Base-by-base conservation (phyloP, 1,284 basidiomycete species). In the Grifola frondosa region DNA sequence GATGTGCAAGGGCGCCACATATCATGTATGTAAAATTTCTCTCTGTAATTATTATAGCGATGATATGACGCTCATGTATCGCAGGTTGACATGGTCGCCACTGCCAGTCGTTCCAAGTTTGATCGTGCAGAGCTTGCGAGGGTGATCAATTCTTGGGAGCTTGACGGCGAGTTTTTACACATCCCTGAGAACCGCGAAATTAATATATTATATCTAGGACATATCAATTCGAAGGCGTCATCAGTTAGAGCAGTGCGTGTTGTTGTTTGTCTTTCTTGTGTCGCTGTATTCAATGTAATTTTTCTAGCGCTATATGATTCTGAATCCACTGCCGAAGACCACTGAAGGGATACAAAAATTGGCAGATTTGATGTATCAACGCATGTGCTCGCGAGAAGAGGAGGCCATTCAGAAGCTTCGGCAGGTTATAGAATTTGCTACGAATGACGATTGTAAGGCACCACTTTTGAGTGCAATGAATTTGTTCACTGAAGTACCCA, bases 381-480 rank as follows among this genome's bases (percentile, higher is more conserved):
- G 64, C n/a, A 71, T 75, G 71, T 46, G 65, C 28, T 58, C 53
- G 12, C 59, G 69, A 24, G 74, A 75, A 53, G 64, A 69, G 15
- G 70, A 74, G 24, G 70, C 67, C 4, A 59, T 77, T 8, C 56
- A 58, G 37, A 70, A 74, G 50, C 54, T 78, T 16, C 59, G 62
- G 9, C 48, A 65, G 46, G 74, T 77, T 19, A 64, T 74, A 11
- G 54, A 65, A 11, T 70, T 77, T 38, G 70, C 71, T 4, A 71
- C 69, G 3, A 64, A 62, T 10, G 68, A 73, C 30, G 66, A 74
- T 44, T 78, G 76, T 75, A 45, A n/a, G 49, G 63, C 59, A 8
- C 36, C 10, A 11, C 16, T 30, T 17, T 6, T 11, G 26, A 19
- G 16, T 5, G 5, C 12, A 1, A 10, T 20, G 26, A 30, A 26